Conservation (phyloP, 164 flowering plant genomes). For the Chloranthus sessilifolius region DNA sequence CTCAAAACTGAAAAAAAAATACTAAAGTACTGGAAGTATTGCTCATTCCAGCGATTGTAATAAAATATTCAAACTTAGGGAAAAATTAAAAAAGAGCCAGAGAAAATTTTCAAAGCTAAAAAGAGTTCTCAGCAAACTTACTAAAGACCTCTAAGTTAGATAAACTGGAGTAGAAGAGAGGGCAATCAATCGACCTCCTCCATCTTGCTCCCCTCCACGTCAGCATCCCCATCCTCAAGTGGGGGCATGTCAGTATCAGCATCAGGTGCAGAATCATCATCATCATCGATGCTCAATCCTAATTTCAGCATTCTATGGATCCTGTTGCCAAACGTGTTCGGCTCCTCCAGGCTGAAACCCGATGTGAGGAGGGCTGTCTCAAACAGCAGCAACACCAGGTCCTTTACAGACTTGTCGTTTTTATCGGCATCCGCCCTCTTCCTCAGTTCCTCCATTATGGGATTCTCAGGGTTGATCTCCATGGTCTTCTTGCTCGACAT, state of each 20-base stretch:
- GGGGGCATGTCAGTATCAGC: conserved; percentile 15
- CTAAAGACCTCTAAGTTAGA: too few species aligned
- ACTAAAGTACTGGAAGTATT: too few species aligned
- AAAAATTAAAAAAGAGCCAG: too few species aligned
- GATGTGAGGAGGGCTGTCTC: conserved; percentile 7
- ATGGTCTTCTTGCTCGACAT: conserved; percentile 9
- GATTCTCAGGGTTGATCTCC: conserved; percentile 7
- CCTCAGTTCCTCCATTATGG: conserved; percentile 4
- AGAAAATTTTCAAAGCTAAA: too few species aligned
- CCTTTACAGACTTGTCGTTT: conserved; percentile 8
- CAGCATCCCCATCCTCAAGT: conserved; percentile 16
- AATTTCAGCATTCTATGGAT: conserved; percentile 9
- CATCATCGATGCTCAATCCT: conserved; percentile 3
- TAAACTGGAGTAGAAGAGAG: too few species aligned
- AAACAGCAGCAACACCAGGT: not conserved
- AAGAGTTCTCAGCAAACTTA: too few species aligned
- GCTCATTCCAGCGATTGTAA: too few species aligned
- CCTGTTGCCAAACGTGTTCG: conserved; percentile 2
- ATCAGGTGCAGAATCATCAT: conserved; percentile 1
- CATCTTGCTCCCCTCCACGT: conserved; percentile 26
- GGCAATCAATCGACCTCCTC: conserved; percentile 21
- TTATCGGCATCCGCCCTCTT: conserved; percentile 6
- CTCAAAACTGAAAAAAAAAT: too few species aligned
- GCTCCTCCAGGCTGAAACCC: conserved; percentile 5
- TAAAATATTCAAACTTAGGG: too few species aligned